phyloP scores from a whole-genome alignment of 2,329 filamentous ascomycete genomes.

The Bipolaris victoriae region DNA sequence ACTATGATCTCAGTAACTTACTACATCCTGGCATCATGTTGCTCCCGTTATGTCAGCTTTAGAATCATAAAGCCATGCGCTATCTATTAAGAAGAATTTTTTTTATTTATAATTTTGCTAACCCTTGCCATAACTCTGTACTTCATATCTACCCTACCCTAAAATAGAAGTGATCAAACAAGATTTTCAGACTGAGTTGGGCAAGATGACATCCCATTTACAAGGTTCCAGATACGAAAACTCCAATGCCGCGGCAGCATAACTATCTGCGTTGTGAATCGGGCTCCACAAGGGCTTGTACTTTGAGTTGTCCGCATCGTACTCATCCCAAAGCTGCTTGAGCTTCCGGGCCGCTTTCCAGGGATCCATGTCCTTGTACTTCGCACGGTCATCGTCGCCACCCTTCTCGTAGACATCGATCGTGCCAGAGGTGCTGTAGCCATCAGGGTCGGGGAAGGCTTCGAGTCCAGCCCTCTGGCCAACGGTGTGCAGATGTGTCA shows the following conservation, averaged over 20 bases:
- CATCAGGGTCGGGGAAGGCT: conserved; percentile 7
- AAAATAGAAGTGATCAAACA: not conserved
- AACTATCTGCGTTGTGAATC: conserved; percentile 13
- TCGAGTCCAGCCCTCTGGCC: conserved; percentile 9
- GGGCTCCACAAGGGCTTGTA: conserved; percentile 7
- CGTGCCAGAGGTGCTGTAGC: conserved; percentile 8
- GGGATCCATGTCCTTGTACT: conserved; percentile 11
- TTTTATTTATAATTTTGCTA: no score
- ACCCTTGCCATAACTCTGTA: no score
- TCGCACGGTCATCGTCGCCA: conserved; percentile 9
- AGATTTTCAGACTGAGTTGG: not conserved
- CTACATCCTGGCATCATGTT: no score
- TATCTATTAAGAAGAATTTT: no score
- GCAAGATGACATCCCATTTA: conserved; percentile 12
- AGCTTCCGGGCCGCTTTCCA: conserved; percentile 13
- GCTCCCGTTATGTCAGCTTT: no score
- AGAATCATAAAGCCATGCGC: no score
- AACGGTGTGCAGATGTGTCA: conserved; percentile 11
- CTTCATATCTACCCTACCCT: no score
- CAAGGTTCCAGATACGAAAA: conserved; percentile 7
- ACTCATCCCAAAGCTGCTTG: conserved; percentile 12
- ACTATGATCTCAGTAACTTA: no score
- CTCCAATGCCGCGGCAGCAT: conserved; percentile 7
- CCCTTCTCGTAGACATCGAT: conserved; percentile 12
- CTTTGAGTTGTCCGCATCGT: conserved; percentile 13